Evolutionary conservation across 2,329 filamentous ascomycete genomes (phyloP), one percentile per base, ranked within the genome.

Genomic region (Cryphonectria naterciae): DNA sequence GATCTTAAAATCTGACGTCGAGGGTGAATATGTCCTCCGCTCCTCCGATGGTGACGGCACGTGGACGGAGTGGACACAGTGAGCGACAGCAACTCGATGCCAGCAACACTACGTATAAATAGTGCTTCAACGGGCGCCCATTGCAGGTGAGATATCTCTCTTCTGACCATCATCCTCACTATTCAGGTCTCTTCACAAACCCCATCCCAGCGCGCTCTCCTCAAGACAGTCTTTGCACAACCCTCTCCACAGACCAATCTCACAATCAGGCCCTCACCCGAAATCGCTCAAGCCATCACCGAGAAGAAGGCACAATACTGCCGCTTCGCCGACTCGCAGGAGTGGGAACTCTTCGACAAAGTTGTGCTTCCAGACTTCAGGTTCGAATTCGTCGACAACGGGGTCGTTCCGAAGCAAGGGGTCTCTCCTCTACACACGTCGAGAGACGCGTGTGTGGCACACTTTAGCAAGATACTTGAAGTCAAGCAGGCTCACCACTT

Each of bases 261-360:
- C 58, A 61, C 4, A 22, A 66, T 43, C 32, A 56, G 68, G 13
- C 54, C 28, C 65, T 70, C 75, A 4, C 74, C 76, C 2, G 74
- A 78, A 25, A 72, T 76, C 6, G 73, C 73, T 28, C 65, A 74
- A 65, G 74, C 74, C 10, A 78, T 79, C 70, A 73, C 72, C 25
- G 72, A 70, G 58, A 75, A 78, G 71, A 79, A 78, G 68, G 72
- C 74, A 13, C 75, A 75, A 15, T 78, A 78, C 64, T 74, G 68
- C 39, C 74, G 75, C 64, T 77, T 76, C 67, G 74, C 75, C 64
- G 77, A 79, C 70, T 76, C 74, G 1, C 77, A 75, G 52, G 74
- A 77, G 43, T 76, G 74, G 74, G 71, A 77, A 46, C 73, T 72
- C 19, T 76, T 75, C 46, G 75, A 70, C 4, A 75, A 75, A 22